Conservation (phyloP, 1,284 basidiomycete genomes). For the Boletellus dicymbophilus region DNA sequence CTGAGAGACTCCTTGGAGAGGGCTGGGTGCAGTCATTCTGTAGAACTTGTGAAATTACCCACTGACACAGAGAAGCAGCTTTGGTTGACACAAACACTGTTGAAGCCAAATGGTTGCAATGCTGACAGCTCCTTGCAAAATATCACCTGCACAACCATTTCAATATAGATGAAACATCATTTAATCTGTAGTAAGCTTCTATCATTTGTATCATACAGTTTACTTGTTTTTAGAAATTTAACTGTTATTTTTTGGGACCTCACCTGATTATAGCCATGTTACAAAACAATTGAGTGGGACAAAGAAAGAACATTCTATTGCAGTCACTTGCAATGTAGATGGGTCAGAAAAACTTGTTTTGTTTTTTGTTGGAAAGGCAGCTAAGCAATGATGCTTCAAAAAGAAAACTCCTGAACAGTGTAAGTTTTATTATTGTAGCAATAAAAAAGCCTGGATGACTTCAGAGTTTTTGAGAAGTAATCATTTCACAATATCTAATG, state of each 20-base stretch:
- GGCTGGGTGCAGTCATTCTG: neutral
- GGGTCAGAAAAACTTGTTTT: too few relatives aligned
- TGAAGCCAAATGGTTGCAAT: neutral
- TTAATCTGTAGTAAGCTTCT: too few relatives aligned
- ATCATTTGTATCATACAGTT: too few relatives aligned
- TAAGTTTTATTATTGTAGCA: neutral
- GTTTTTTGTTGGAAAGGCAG: too few relatives aligned
- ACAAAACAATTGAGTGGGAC: too few relatives aligned
- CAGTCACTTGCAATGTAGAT: too few relatives aligned
- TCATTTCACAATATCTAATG: neutral
- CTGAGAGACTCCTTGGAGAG: neutral
- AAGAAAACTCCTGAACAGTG: neutral
- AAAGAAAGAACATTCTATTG: too few relatives aligned
- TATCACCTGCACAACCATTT: neutral
- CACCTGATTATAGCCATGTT: too few relatives aligned
- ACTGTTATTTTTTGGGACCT: too few relatives aligned
- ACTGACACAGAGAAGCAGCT: neutral
- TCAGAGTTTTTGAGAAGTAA: conserved; percentile 3
- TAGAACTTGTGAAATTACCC: neutral
- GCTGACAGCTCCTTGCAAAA: neutral
- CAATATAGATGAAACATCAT: neutral
- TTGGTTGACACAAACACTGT: neutral
- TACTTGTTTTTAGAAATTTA: too few relatives aligned
- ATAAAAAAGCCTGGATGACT: conserved; percentile 7
- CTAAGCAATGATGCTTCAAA: neutral